Percentiles rank a stretch among this genome's conserved stretches.
Conservation (phyloP, 2,329 filamentous ascomycete genomes). For the Epichloe gansuensis region DNA sequence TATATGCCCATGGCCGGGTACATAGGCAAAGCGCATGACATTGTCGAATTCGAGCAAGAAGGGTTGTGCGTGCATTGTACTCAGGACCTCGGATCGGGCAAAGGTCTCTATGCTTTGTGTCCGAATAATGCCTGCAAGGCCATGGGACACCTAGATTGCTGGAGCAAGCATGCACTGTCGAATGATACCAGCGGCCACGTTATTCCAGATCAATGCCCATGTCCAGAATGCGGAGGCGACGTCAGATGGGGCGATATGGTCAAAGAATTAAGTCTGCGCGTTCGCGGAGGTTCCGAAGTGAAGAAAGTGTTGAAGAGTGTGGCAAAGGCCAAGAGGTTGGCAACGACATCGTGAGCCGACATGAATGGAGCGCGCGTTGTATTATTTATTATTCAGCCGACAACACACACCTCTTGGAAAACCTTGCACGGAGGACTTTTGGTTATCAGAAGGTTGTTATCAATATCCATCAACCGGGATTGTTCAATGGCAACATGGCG, state of each 20-base stretch:
- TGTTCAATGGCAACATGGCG: background rate
- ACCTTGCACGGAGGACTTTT: too few relatives aligned
- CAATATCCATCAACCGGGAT: background rate
- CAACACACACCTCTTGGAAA: too few relatives aligned
- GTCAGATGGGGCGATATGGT: slow-evolving; percentile 67
- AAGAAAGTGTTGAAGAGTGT: slow-evolving; percentile 51
- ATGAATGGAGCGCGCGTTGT: too few relatives aligned
- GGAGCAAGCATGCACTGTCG: slow-evolving; percentile 39
- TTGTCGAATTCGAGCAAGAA: slow-evolving; percentile 43
- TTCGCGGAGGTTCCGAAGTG: slow-evolving; percentile 57
- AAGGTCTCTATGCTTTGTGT: slow-evolving; percentile 45
- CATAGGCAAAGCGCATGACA: slow-evolving; percentile 39
- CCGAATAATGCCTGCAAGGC: slow-evolving; percentile 39
- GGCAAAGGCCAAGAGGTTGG: slow-evolving; percentile 15
- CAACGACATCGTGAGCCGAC: background rate
- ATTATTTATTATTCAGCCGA: too few relatives aligned
- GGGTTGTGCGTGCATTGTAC: slow-evolving; percentile 42
- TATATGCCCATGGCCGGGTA: slow-evolving; percentile 41
- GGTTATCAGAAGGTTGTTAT: background rate
- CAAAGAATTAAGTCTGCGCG: slow-evolving; percentile 65
- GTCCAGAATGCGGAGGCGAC: slow-evolving; percentile 52
- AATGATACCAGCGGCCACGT: slow-evolving; percentile 30
- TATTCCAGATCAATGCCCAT: slow-evolving; percentile 55
- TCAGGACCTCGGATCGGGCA: slow-evolving; percentile 28
- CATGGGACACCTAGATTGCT: slow-evolving; percentile 47